Evolutionary conservation across 495 filamentous ascomycete species (phyloP).

Genomic region (Penicillium manginii): DNA sequence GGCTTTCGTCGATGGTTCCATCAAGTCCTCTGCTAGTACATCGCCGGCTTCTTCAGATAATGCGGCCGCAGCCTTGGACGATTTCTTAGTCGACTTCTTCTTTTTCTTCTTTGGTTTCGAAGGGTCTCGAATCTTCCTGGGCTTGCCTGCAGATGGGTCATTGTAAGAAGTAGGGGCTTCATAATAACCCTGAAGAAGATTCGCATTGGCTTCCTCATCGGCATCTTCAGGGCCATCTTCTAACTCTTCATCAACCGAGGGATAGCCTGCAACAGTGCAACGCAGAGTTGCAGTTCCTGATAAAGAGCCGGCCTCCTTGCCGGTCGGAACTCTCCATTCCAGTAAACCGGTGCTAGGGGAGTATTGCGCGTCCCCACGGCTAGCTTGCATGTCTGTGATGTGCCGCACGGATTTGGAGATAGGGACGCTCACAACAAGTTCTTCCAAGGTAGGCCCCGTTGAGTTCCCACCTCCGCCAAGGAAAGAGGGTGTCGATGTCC

Average conservation of each 20-base stretch:
- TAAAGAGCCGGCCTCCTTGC: slow-evolving; percentile 58
- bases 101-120: slow-evolving; percentile 46
- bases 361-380: slow-evolving; percentile 83
- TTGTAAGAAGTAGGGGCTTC: slow-evolving; percentile 53
- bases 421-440: slow-evolving; percentile 79
- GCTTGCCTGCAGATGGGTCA: slow-evolving; percentile 27
- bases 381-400: slow-evolving; percentile 81
- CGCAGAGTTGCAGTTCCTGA: slow-evolving; percentile 73
- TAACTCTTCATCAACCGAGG: slow-evolving; percentile 54
- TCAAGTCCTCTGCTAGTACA: slow-evolving; percentile 6
- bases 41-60: slow-evolving; percentile 37
- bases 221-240: slow-evolving; percentile 59
- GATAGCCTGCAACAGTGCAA: slow-evolving; percentile 75
- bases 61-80: slow-evolving; percentile 27
- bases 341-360: slow-evolving; percentile 69
- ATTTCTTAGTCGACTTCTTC: slow-evolving; percentile 47
- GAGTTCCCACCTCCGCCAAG: slow-evolving; percentile 56
- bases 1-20: slow-evolving; percentile 16
- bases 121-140: slow-evolving; percentile 31
- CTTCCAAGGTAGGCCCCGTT: slow-evolving; percentile 68
- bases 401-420: slow-evolving; percentile 82
- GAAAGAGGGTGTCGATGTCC: slow-evolving; percentile 63
- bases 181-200: slow-evolving; percentile 57
- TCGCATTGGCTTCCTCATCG: slow-evolving; percentile 42
- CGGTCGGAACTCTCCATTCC: slow-evolving; percentile 82